Percentiles rank a stretch among this genome's conserved stretches.
phyloP scores from a whole-genome alignment of 2,329 filamentous ascomycete genomes.

The Orbilia quercus region DNA sequence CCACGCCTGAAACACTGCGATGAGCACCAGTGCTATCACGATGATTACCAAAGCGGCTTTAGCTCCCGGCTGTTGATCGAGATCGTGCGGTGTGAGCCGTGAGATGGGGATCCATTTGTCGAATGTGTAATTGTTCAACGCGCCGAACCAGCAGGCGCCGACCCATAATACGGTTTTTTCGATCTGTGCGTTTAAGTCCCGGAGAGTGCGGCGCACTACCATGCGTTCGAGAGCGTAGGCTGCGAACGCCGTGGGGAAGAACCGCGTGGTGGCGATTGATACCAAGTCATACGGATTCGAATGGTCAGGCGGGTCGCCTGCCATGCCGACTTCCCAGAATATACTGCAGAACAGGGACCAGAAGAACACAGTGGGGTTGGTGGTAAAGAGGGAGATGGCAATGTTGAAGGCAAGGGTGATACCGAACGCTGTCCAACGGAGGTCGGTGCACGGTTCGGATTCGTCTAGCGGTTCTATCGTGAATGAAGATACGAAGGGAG shows the following conservation, averaged over 20 bases:
- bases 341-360: slow-evolving; percentile 82
- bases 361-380: slow-evolving; percentile 83
- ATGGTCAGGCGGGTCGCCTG: slow-evolving; percentile 82
- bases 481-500: slow-evolving; percentile 89
- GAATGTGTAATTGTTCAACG: slow-evolving; percentile 94
- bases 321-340: slow-evolving; percentile 90
- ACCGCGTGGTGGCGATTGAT: slow-evolving; percentile 80
- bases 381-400: slow-evolving; percentile 82
- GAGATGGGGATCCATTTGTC: slow-evolving; percentile 87
- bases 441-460: slow-evolving; percentile 71
- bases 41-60: slow-evolving; percentile 83
- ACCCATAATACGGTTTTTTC: slow-evolving; percentile 93
- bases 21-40: slow-evolving; percentile 74
- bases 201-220: slow-evolving; percentile 78
- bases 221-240: slow-evolving; percentile 88
- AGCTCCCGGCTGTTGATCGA: slow-evolving; percentile 88
- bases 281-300: slow-evolving; percentile 76
- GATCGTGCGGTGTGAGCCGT: slow-evolving; percentile 88
- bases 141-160: slow-evolving; percentile 88
- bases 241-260: slow-evolving; percentile 86
- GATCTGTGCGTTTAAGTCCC: slow-evolving; percentile 79
- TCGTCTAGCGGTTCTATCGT: slow-evolving; percentile 79
- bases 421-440: slow-evolving; percentile 83
- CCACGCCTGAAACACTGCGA: slow-evolving; percentile 81
- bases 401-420: slow-evolving; percentile 83